Percentiles rank a stretch among this genome's conserved stretches.
phyloP scores from a whole-genome alignment of 805 yeast genomes.

The Pichia californica region DNA sequence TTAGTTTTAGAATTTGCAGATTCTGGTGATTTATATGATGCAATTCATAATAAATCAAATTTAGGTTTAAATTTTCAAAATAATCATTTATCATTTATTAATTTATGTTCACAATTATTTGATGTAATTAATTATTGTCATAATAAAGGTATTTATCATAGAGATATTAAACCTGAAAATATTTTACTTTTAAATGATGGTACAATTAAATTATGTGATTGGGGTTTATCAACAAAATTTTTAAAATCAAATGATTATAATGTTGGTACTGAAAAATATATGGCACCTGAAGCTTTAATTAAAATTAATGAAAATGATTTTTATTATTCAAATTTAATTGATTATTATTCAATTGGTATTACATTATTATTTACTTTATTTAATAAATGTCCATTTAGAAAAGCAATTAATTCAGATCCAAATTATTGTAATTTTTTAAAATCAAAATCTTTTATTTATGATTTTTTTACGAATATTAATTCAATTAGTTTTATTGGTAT shows the following conservation, averaged over 20 bases:
- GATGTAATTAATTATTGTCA: conserved; percentile 52
- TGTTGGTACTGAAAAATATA: conserved; percentile 55
- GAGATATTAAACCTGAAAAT: conserved; percentile 74
- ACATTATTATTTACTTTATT: conserved; percentile 44
- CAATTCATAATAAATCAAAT: conserved; percentile 30
- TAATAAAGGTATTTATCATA: conserved; percentile 52
- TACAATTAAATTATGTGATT: conserved; percentile 58
- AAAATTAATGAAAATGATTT: conserved; percentile 8
- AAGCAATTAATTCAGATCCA: conserved; percentile 32
- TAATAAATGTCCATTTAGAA: conserved; percentile 48
- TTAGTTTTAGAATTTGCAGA: conserved; percentile 62
- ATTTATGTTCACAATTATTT: conserved; percentile 41
- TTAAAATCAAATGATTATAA: conserved; percentile 29
- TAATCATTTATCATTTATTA: conserved; percentile 19
- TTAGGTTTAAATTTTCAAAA: conserved; percentile 23
- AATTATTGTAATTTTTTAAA: conserved; percentile 39
- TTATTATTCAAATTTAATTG: conserved; percentile 42
- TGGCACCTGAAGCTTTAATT: conserved; percentile 45
- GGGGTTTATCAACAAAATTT: conserved; percentile 56
- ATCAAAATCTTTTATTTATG: conserved; percentile 38
- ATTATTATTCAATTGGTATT: conserved; percentile 50
- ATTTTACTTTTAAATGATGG: conserved; percentile 47
- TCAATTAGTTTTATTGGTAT: conserved; percentile 35
- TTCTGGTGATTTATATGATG: conserved; percentile 63
- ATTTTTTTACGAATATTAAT: conserved; percentile 43